A percentile compares a stretch with the other conserved stretches of the same genome.
Conservation (phyloP, 1,139 yeast genomes). For the Geotrichum restrictum region DNA sequence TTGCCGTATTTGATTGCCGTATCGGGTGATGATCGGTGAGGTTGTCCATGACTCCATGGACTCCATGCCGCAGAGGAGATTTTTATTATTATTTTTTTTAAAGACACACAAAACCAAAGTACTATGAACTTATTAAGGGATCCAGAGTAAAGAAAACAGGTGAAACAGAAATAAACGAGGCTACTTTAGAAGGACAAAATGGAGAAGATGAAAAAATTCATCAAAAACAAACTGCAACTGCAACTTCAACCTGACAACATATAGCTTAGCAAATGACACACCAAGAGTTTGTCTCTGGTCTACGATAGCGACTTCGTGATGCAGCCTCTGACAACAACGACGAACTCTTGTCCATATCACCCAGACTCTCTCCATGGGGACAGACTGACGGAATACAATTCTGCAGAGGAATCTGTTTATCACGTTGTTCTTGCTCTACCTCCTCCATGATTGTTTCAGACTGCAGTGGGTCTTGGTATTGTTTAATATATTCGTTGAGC, state of each 20-base stretch:
- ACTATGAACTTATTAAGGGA: too few relatives aligned
- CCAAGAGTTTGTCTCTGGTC: constrained; percentile 95
- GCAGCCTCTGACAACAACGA: constrained; percentile 87
- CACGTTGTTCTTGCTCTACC: constrained; percentile 96
- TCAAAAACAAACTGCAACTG: neutral
- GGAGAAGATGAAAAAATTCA: neutral
- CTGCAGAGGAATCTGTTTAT: constrained; percentile 92
- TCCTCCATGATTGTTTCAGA: constrained; percentile 98
- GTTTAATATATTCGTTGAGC: constrained; percentile 64
- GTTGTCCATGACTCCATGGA: too few relatives aligned
- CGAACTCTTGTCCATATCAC: constrained; percentile 88
- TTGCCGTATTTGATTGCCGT: too few relatives aligned
- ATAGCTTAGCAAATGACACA: constrained; percentile 65
- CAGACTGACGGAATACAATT: constrained; percentile 92
- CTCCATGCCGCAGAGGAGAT: too few relatives aligned
- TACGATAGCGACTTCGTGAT: constrained; percentile 93
- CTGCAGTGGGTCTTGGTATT: constrained; percentile 94
- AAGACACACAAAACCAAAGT: neutral
- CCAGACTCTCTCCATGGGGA: constrained; percentile 94
- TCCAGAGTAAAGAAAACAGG: too few relatives aligned
- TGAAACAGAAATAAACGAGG: neutral
- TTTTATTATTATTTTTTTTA: too few relatives aligned
- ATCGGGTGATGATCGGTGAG: too few relatives aligned
- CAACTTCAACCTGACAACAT: neutral
- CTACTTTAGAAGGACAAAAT: too few relatives aligned